Evolutionary conservation across 331 rosid species (phyloP).

Genomic region (Telfairia occidentalis): DNA sequence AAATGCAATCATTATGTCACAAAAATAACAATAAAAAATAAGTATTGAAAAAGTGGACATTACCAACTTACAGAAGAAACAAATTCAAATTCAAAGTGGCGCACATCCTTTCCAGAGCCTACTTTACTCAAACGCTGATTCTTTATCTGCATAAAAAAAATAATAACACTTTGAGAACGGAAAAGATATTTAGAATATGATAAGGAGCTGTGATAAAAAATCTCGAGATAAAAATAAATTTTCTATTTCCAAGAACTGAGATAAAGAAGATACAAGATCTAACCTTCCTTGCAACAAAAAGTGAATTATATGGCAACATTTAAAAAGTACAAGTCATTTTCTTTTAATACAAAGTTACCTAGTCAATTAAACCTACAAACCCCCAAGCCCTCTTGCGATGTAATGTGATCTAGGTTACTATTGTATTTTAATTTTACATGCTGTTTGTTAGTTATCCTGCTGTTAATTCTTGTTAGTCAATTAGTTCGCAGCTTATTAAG

Average conservation of each 20-base stretch:
- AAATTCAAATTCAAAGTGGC: constrained; percentile 76
- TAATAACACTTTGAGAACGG: neutral
- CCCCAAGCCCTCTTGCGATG: neutral
- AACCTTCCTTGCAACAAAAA: neutral
- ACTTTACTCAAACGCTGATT: constrained; percentile 55
- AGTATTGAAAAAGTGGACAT: neutral
- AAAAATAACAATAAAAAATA: neutral
- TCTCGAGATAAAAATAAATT: neutral
- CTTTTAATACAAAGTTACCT: neutral
- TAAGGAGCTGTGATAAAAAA: neutral
- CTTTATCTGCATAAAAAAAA: constrained; percentile 37
- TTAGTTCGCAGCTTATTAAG: neutral
- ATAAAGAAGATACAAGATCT: neutral
- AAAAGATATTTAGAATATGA: neutral
- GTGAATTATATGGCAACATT: neutral
- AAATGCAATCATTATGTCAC: constrained; percentile 12
- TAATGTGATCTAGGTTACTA: neutral
- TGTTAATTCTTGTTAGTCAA: neutral
- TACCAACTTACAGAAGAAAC: constrained; percentile 49
- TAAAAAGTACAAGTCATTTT: neutral
- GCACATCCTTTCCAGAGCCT: constrained; percentile 59
- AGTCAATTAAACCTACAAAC: neutral
- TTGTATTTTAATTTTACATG: neutral
- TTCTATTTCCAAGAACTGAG: neutral
- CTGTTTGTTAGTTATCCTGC: neutral